Evolutionary conservation across 768 basidiomycete genomes (phyloP).

Genomic region (Phlebiopsis flavidoalba): DNA sequence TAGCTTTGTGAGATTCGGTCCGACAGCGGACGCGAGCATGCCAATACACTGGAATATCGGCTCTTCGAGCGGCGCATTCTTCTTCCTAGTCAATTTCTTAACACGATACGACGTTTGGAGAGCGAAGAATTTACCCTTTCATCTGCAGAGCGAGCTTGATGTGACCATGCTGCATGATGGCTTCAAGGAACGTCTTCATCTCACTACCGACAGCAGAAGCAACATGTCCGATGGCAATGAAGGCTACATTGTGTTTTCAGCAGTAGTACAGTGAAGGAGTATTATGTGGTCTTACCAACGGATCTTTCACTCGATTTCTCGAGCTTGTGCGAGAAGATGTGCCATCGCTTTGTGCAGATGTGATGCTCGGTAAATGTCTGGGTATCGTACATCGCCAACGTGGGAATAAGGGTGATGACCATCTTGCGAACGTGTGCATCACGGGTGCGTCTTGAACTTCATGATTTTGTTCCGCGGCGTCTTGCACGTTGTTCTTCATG

Average conservation of each 20-base stretch:
- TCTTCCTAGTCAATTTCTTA: conserved; percentile 43
- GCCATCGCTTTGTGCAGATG: conserved; percentile 92
- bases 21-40: conserved; percentile 93
- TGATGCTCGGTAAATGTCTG: conserved; percentile 89
- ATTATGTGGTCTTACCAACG: conserved; percentile 48
- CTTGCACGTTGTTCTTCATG: conserved; percentile 82
- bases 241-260: conserved; percentile 42
- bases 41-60: conserved; percentile 97
- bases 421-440: conserved; percentile 88
- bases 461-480: conserved; percentile 89
- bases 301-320: conserved; percentile 86
- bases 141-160: conserved; percentile 87
- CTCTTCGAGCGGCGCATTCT: conserved; percentile 90
- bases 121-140: conserved; percentile 59
- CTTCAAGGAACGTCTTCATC: conserved; percentile 94
- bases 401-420: conserved; percentile 94
- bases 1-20: conserved; percentile 91
- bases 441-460: conserved; percentile 79
- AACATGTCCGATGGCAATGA: conserved; percentile 94
- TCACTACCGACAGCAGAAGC: conserved; percentile 88
- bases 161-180: conserved; percentile 68
- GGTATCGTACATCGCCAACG: conserved; percentile 90
- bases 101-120: background rate
- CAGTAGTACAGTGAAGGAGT: background rate
- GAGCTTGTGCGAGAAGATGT: conserved; percentile 80